Base-by-base conservation (phyloP, 441 rosid species). In the Jatropha multifida region DNA sequence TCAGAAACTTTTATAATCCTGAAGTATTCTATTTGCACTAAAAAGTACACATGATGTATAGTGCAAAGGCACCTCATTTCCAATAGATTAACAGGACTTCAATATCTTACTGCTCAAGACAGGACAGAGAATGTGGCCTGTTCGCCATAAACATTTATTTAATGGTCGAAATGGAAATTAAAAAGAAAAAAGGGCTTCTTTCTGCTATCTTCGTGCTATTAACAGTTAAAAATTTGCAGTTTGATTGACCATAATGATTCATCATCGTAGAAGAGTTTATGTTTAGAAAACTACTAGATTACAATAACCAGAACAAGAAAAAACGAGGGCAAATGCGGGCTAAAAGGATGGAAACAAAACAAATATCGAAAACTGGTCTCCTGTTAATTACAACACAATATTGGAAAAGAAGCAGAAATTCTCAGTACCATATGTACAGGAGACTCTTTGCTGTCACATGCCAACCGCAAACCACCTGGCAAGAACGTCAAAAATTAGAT, bases 401-500 rank as follows among this genome's bases (percentile, higher is more conserved):
- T 37, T 37, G 60, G 61, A 32, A 69, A 27, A 69, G 52, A 46
- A 52, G 67, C 54, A 32, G 44, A 32, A 51, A n/a, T 41, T 41
- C 7, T 64, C 17, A 46, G 67, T 77, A 85, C 90, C 85, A 84
- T 61, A 44, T 65, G 68, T 11, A 79, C 68, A 52, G 44, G 46
- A 44, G 77, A 73, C 56, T 79, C 68, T 76, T 77, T 69, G 48
- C 69, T 74, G 58, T 41, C 69, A 78, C 67, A 72, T 11, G 69
- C 73, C 27, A 74, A 69, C 62, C 69, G 77, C 70, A 61, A 64
- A 69, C 79, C 52, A 80, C 82, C 89, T 81, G 85, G 74, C 52
- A 79, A 70, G 49, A 68, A 71, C 41, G 68, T 15, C 37, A n/a
- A 49, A 2, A 48, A 44, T 3, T 42, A 62, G 40, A 38, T 4